phyloP scores from a whole-genome alignment of 1,139 yeast species.

The Suhomyces choctaworum region DNA sequence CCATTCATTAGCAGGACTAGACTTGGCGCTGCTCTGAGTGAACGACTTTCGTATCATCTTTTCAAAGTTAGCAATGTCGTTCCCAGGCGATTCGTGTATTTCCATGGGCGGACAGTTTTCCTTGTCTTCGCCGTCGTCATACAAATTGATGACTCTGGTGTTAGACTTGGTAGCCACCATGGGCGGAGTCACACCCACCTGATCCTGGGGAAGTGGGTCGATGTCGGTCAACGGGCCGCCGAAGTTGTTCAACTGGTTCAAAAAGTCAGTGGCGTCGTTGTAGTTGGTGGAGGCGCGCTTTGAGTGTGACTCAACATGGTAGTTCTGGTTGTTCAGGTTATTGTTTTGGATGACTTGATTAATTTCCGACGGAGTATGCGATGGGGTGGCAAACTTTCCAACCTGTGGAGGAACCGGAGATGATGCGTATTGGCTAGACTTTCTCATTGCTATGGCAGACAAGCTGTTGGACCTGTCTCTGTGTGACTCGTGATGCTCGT shows the following conservation, averaged over 20 bases:
- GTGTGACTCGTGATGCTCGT: slow-evolving; percentile 7
- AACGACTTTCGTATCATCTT: slow-evolving; percentile 42
- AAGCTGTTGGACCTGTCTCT: slow-evolving; percentile 17
- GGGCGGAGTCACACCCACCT: slow-evolving; percentile 42
- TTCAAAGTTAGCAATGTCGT: slow-evolving; percentile 38
- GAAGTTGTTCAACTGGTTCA: slow-evolving; percentile 48
- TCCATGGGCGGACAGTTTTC: slow-evolving; percentile 44
- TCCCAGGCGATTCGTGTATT: slow-evolving; percentile 17
- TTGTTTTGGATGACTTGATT: slow-evolving; percentile 41
- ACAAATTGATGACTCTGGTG: slow-evolving; percentile 45
- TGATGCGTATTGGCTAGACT: slow-evolving; percentile 25
- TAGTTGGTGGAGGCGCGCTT: slow-evolving; percentile 35
- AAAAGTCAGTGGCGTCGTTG: slow-evolving; percentile 46
- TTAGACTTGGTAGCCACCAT: slow-evolving; percentile 51
- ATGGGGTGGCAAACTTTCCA: slow-evolving; percentile 42
- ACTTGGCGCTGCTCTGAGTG: slow-evolving; percentile 28
- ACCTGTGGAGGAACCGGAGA: slow-evolving; percentile 26
- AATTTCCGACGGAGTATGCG: slow-evolving; percentile 47
- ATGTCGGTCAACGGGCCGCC: slow-evolving; percentile 59
- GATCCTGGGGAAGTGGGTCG: slow-evolving; percentile 47
- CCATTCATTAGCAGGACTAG: slow-evolving; percentile 40
- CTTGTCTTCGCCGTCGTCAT: slow-evolving; percentile 42
- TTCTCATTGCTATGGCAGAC: slow-evolving; percentile 21
- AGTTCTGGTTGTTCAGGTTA: slow-evolving; percentile 8
- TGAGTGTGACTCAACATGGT: slow-evolving; percentile 13